These are phyloP conservation scores for Carex sylvatica DNA, from an alignment of 202 grass and related monocot species.

Conservation along the genomic window DNA sequence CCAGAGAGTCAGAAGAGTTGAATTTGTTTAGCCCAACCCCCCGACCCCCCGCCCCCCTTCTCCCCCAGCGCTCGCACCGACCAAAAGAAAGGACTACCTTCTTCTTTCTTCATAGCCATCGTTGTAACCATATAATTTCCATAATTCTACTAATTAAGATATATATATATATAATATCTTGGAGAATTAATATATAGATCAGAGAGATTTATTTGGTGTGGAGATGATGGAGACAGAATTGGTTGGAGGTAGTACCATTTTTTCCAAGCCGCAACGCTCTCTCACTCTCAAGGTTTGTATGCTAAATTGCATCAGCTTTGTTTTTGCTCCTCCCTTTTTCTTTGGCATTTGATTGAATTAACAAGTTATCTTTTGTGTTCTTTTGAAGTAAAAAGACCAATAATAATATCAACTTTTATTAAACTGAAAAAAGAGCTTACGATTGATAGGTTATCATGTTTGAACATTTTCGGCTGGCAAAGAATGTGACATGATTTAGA, in stretches of 20 bases:
- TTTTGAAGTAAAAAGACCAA: no score
- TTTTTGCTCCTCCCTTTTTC: background rate
- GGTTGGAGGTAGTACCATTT: background rate
- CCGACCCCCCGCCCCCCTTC: background rate
- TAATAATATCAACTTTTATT: no score
- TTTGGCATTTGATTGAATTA: background rate
- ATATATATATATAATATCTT: background rate
- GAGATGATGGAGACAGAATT: slow-evolving; percentile 10
- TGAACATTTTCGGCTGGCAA: no score
- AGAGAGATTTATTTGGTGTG: background rate
- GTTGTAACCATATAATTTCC: background rate
- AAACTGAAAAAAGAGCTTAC: no score
- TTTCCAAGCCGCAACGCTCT: background rate
- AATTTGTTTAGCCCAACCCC: background rate
- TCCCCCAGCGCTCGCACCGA: background rate
- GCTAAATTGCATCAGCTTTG: background rate
- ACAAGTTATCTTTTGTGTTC: background rate
- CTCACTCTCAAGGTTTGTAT: slow-evolving; percentile 19
- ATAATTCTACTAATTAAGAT: background rate
- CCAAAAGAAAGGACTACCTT: background rate
- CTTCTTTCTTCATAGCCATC: background rate
- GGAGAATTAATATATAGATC: background rate
- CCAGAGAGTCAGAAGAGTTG: background rate
- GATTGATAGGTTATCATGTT: no score
- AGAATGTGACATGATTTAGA: no score